These are phyloP conservation scores for Entrophospora sp. DNA, from an alignment of 192 early-diverging fungal genomes.

Conservation along the genomic window DNA sequence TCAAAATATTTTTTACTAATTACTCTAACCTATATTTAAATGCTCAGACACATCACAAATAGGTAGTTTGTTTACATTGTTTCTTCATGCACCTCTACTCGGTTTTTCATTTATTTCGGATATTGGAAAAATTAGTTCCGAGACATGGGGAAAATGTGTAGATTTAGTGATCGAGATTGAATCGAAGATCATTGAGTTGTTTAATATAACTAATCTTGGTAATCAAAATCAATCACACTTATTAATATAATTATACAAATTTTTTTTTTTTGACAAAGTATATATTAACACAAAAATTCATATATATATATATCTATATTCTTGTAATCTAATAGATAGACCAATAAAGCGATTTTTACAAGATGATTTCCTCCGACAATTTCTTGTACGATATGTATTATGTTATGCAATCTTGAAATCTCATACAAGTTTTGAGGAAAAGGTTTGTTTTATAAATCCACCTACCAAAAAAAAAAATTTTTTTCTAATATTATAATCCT, in stretches of 20 bases:
- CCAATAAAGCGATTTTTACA: constrained; percentile 62
- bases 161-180: constrained; percentile 42
- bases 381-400: constrained; percentile 77
- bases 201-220: constrained; percentile 30
- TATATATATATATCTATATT: background rate
- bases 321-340: constrained; percentile 24
- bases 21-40: too few species aligned
- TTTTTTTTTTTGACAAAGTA: background rate
- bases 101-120: constrained; percentile 81
- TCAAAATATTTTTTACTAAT: too few species aligned
- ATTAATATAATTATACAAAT: too few species aligned
- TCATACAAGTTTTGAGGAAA: constrained; percentile 56
- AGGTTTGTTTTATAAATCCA: constrained; percentile 27
- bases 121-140: constrained; percentile 46
- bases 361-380: constrained; percentile 88
- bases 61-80: constrained; percentile 90
- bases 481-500: background rate
- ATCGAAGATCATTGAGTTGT: constrained; percentile 44
- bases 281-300: too few species aligned
- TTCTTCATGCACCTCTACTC: constrained; percentile 83
- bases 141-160: constrained; percentile 65
- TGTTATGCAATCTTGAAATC: constrained; percentile 57
- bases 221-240: background rate
- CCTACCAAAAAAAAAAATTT: background rate
- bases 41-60: constrained; percentile 52